phyloP scores from a whole-genome alignment of 352 stramenopile genomes.

The Phytophthora capsici region DNA sequence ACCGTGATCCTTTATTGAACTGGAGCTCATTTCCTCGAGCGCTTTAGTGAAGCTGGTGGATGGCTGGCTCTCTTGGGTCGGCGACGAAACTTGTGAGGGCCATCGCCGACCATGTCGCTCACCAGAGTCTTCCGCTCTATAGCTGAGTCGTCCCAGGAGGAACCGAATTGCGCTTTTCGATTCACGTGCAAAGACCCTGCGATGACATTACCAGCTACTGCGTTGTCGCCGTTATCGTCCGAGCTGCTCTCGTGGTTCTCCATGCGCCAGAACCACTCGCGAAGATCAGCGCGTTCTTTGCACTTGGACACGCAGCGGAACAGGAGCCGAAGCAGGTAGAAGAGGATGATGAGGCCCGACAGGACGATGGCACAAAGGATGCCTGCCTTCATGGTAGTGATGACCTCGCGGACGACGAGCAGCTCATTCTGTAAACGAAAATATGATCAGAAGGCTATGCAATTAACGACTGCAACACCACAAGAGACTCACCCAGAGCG shows the following conservation, averaged over 20 bases:
- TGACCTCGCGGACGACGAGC: constrained; percentile 79
- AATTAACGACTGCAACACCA: background rate
- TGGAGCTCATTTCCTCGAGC: constrained; percentile 30
- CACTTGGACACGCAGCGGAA: constrained; percentile 75
- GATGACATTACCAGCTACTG: constrained; percentile 7
- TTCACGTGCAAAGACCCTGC: constrained; percentile 62
- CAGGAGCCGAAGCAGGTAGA: constrained; percentile 75
- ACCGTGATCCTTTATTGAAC: constrained; percentile 22
- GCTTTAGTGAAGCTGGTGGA: constrained; percentile 22
- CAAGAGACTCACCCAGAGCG: constrained; percentile 46
- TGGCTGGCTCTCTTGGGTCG: constrained; percentile 40
- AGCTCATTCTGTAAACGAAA: constrained; percentile 65
- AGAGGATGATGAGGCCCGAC: constrained; percentile 72
- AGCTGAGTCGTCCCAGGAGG: constrained; percentile 78
- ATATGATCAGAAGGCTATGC: constrained; percentile 1
- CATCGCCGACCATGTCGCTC: constrained; percentile 60
- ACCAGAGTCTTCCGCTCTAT: constrained; percentile 84
- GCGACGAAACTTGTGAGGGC: constrained; percentile 43
- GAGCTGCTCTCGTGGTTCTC: constrained; percentile 35
- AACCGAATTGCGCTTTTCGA: constrained; percentile 76
- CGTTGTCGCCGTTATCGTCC: constrained; percentile 8
- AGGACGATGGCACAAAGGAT: constrained; percentile 79
- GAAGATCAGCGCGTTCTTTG: constrained; percentile 73
- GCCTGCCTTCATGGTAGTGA: constrained; percentile 87
- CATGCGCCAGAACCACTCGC: constrained; percentile 82